Evolutionary conservation across 805 yeast genomes (phyloP), one percentile per base, ranked within the genome.

Genomic region (Naumovozyma dairenensis): DNA sequence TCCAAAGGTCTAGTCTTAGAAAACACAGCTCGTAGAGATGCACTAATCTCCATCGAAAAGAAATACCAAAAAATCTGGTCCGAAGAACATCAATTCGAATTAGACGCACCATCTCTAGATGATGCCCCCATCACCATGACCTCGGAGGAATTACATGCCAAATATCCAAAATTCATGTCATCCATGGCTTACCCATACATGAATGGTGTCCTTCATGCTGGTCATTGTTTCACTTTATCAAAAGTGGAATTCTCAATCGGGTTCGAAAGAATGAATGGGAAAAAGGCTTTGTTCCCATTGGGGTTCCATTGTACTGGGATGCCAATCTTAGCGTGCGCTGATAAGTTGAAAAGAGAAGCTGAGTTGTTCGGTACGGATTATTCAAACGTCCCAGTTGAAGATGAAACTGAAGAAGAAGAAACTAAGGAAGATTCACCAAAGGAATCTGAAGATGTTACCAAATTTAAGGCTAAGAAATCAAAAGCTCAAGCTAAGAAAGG

Each of bases 261-360:
- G 35, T 92, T 80, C 55, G 95, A 92, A 67, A 77, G 96, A 64
- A 81, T 92, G 89, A 72, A 72, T 53, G 97, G 96, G 46, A 84
- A 80, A 63, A 73, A 81, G 49, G 95, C 96, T 24, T 66, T 87
- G 40, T 92, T 84, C 66, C 97, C 98, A 33, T 71, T 92, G 37
- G 98, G 98, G 32, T 92, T 89, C 80, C 98, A 92, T 64, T 92
- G 98, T 72, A 92, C 98, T 22, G 98, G 98, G 70, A 81, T 92
- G 96, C 97, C 98, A 35, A 92, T 92, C 59, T 71, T 76, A 57
- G 89, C 97, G 19, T 73, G 95, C 52, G 97, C 98, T 32, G 98
- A 89, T 64, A 89, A 92, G 64, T 71, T 92, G 55, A 75, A 74
- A 55, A 77, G 98, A 60, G 98, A 92, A 67, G 69, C 87, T 38